Base-by-base conservation (phyloP, 345 rosid species). In the Crucihimalaya himalaica region DNA sequence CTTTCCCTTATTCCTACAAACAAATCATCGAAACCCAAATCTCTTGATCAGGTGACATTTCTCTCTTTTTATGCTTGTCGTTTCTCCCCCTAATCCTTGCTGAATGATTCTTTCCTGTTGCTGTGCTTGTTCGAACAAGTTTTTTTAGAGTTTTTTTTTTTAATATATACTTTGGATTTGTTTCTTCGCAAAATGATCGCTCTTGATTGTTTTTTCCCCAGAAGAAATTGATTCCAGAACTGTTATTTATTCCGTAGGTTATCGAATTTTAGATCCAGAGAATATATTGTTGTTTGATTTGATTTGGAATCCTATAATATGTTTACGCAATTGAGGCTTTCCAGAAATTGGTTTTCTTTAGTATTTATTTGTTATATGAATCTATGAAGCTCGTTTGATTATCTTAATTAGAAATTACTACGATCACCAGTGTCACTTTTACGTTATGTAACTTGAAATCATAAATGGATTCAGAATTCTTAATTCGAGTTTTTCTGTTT, bases 1-100 rank as follows among this genome's bases (percentile, higher is more conserved):
- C 20, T 15, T n/a, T n/a, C 1, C 35, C 54, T 40, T 4, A 1
- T 51, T 45, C 19, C 5, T 28, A 28, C 45, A 18, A 29, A 21
- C 62, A 43, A 75, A 48, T 68, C 21, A 40, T 60, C 68, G 79
- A 60, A 75, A 75, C 68, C 73, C 78, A 67, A 67, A 68, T 67
- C 34, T 58, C 27, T 15, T 2, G 8, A 59, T 52, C 73, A 75
- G 74, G 79, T 75, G n/a, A 39, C 18, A 3, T 46, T 34, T 48
- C 14, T 8, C 5, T 21, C 20, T 13, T 16, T 8, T 39, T 13
- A 34, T 57, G 25, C 11, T 19, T 58, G 1, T 58, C 10, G 29
- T 19, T 19, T 37, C 3, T 63, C 11, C 23, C 9, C 28, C n/a
- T 50, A 21, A 21, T 35, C 5, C 42, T 31, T 42, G 5, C 43